Conservation (phyloP, 108 stramenopile genomes). For the Cyclostephanos tholiformis region DNA sequence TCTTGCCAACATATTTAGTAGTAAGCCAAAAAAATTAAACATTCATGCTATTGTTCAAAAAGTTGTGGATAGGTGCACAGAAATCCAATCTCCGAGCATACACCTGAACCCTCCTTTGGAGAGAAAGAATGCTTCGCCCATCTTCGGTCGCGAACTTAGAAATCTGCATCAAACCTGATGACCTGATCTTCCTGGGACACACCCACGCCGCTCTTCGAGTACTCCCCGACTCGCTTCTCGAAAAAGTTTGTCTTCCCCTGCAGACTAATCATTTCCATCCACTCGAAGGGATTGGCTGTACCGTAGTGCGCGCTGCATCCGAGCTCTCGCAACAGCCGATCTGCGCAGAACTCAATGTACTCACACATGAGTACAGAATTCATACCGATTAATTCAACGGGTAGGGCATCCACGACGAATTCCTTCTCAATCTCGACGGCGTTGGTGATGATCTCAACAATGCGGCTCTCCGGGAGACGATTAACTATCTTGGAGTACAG, state of each 20-base stretch:
- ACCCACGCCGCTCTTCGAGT: conserved; percentile 94
- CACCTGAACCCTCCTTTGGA: not conserved
- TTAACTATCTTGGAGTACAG: conserved; percentile 89
- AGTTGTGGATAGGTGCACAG: not conserved
- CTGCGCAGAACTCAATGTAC: conserved; percentile 99
- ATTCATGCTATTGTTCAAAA: not conserved
- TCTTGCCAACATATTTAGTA: no score
- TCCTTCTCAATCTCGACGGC: conserved; percentile 99
- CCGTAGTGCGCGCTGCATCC: conserved; percentile 87
- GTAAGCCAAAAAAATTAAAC: not conserved
- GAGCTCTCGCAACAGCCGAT: conserved; percentile 91
- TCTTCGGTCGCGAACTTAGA: conserved; percentile 50
- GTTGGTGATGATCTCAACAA: conserved; percentile 82
- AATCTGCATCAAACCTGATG: conserved; percentile 90
- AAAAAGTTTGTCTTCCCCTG: conserved; percentile 99
- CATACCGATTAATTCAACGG: conserved; percentile 99
- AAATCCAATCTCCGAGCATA: conserved; percentile 13
- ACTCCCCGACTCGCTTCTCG: conserved; percentile 97
- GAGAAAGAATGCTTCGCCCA: not conserved
- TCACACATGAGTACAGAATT: conserved; percentile 95
- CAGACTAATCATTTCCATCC: conserved; percentile 95
- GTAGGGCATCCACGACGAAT: conserved; percentile 96
- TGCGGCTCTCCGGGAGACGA: conserved; percentile 74
- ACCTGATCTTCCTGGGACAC: conserved; percentile 79
- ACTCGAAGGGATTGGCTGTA: conserved; percentile 95